Conservation (phyloP, 2,329 filamentous ascomycete species). For the Penicillium palitans region DNA sequence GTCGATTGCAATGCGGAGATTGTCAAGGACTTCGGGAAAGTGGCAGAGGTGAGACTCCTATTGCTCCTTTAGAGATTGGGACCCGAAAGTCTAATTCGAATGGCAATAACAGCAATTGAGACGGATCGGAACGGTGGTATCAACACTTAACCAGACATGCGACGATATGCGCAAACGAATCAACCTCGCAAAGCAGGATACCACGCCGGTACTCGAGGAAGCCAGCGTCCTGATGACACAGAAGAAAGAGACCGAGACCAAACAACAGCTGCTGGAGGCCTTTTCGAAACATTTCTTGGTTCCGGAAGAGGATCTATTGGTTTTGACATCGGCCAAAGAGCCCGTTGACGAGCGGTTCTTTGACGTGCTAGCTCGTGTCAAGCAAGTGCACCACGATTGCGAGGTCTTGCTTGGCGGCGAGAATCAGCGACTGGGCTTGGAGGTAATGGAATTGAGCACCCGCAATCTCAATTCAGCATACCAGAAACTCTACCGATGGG, state of each 20-base stretch:
- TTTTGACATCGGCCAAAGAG: conserved; percentile 74
- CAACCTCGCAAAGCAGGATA: conserved; percentile 71
- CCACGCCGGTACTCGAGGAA: conserved; percentile 72
- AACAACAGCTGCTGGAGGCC: conserved; percentile 72
- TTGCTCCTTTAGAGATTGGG: neutral
- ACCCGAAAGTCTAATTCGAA: conserved; percentile 22
- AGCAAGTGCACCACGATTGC: conserved; percentile 84
- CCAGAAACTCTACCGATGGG: conserved; percentile 94
- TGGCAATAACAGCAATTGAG: conserved; percentile 68
- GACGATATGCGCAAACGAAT: conserved; percentile 78
- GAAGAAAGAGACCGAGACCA: conserved; percentile 72
- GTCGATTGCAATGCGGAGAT: conserved; percentile 90
- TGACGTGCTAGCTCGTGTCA: conserved; percentile 70
- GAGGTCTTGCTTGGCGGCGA: conserved; percentile 87
- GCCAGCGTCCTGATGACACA: conserved; percentile 71
- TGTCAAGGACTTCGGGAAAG: conserved; percentile 80
- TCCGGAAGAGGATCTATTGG: conserved; percentile 74
- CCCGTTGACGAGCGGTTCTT: conserved; percentile 88
- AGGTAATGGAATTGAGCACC: conserved; percentile 88
- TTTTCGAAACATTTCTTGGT: conserved; percentile 83
- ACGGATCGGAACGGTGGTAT: conserved; percentile 76
- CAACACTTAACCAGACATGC: conserved; percentile 75
- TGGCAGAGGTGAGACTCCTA: conserved; percentile 69
- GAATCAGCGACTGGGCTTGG: conserved; percentile 80
- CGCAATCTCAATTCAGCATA: conserved; percentile 85